A percentile compares a stretch with the other conserved stretches of the same genome.
Evolutionary conservation across 495 filamentous ascomycete genomes (phyloP).

Genomic region (Talaromyces proteolyticus): DNA sequence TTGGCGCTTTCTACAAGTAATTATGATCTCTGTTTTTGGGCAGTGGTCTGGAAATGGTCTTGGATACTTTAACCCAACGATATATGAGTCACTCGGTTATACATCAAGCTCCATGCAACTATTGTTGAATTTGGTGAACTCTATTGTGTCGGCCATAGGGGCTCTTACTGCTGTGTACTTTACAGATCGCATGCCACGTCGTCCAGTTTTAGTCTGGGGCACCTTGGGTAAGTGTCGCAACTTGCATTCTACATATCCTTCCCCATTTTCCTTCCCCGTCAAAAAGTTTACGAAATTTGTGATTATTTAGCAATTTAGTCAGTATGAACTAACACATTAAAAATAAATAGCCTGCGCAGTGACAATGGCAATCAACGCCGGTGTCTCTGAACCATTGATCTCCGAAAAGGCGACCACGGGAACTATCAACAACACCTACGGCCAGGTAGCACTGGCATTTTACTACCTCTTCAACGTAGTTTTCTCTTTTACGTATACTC

Average conservation of each 20-base stretch:
- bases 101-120: conserved; percentile 46
- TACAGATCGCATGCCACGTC: conserved; percentile 60
- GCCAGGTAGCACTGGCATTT: conserved; percentile 53
- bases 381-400: conserved; percentile 31
- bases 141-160: conserved; percentile 58
- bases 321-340: neutral
- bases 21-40: conserved; percentile 57
- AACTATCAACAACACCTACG: conserved; percentile 38
- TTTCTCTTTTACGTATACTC: conserved; percentile 64
- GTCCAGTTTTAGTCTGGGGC: conserved; percentile 52
- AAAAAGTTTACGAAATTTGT: too few species aligned
- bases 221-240: conserved; percentile 39
- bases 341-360: conserved; percentile 32
- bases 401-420: conserved; percentile 19
- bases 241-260: conserved; percentile 32
- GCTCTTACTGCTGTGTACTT: conserved; percentile 61
- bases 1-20: conserved; percentile 58
- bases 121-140: conserved; percentile 59
- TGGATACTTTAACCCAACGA: conserved; percentile 39
- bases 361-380: conserved; percentile 37
- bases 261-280: too few species aligned
- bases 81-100: conserved; percentile 35
- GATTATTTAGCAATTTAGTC: too few species aligned
- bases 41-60: conserved; percentile 44
- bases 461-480: conserved; percentile 66